Conservation (phyloP, 768 basidiomycete genomes). For the Psilocybe tampanensis region DNA sequence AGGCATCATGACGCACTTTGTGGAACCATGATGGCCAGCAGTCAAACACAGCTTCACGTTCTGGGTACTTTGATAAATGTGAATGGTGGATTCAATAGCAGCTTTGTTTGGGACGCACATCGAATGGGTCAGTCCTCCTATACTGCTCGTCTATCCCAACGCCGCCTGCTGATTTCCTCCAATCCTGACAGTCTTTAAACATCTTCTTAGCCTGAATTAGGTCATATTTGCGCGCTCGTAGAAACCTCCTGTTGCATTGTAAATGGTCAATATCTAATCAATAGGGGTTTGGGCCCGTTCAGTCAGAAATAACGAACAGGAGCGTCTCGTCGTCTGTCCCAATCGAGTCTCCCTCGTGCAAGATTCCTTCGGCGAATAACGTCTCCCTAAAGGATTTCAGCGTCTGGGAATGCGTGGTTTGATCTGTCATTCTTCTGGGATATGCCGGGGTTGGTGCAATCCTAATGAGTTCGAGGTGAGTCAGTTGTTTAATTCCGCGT, state of each 20-base stretch:
- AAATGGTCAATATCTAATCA: background rate
- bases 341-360: conserved; percentile 63
- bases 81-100: background rate
- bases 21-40: conserved; percentile 84
- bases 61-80: conserved; percentile 57
- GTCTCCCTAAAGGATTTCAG: conserved; percentile 54
- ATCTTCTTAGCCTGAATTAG: conserved; percentile 61
- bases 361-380: conserved; percentile 51
- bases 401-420: conserved; percentile 31
- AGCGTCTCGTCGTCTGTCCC: conserved; percentile 62
- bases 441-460: too few species aligned
- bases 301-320: conserved; percentile 42
- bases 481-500: too few species aligned
- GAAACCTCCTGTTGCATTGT: conserved; percentile 75
- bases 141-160: conserved; percentile 70
- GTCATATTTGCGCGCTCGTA: conserved; percentile 72
- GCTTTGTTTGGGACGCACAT: conserved; percentile 47
- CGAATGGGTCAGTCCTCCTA: conserved; percentile 63
- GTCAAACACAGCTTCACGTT: conserved; percentile 67
- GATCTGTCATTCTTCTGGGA: conserved; percentile 5
- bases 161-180: conserved; percentile 66
- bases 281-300: too few species aligned
- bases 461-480: too few species aligned
- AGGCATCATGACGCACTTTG: conserved; percentile 46
- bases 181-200: conserved; percentile 67